Base-by-base conservation (phyloP, 768 basidiomycete genomes). In the Pulveroboletus frians region DNA sequence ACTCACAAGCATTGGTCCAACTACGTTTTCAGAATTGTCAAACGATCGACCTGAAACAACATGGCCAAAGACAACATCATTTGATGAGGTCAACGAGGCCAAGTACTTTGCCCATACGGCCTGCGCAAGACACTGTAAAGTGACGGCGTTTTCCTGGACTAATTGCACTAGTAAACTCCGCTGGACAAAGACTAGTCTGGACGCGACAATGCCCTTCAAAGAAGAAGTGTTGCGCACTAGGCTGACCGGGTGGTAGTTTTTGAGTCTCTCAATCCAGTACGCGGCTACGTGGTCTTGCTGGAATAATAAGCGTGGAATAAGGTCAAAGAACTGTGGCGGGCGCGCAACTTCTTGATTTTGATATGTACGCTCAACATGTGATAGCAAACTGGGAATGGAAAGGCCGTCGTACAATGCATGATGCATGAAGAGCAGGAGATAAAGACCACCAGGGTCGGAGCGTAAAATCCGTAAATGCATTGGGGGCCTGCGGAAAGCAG, bases 371-470 rank as follows among this genome's bases (percentile, higher is more conserved):
- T 69, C 57, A 2, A 77, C 61, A 23, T 58, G 46, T 10, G 64
- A 50, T 11, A 76, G 51, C 7, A 77, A 62, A 23, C 57, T 62
- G n/a, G 59, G 59, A 15, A 76, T 53, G 10, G 76, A 73, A 23
- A 71, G 39, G 10, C 76, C 76, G 49, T 77, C 76, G 47, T 77
- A 77, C 17, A 77, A 50, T 3, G 75, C 73, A 53, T 77, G 76
- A 53, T 77, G 76, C 63, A 77, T 67, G 35, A 69, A 65, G 3
- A 78, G 51, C 11, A 74, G 68, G 5, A 78, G 58, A 30, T 46
- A 43, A 34, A 46, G 40, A 31, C 39, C 30, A 10, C 13, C 37
- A 14, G 39, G 26, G 15, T 47, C 40, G 27, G 53, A 44, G 9
- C 42, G 49, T 40, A 61, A 35, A 18, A 60, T 26, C 29, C 59